Percentiles rank a stretch among this genome's conserved stretches.
These are phyloP conservation scores for Aspergillus ellipticus DNA, from an alignment of 495 filamentous ascomycete genomes.

Conservation along the genomic window DNA sequence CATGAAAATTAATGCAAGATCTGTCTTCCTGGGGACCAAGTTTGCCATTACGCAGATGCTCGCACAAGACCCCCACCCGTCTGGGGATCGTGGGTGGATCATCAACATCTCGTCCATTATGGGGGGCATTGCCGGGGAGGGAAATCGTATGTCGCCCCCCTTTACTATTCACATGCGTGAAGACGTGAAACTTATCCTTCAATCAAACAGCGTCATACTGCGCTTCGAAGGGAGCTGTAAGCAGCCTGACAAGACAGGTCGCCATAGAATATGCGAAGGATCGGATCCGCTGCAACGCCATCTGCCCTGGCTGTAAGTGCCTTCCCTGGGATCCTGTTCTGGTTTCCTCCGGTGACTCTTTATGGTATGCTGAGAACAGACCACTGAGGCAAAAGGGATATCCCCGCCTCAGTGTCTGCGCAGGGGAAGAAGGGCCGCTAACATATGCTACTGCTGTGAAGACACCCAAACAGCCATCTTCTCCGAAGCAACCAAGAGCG, in stretches of 20 bases:
- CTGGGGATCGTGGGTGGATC: conserved; percentile 53
- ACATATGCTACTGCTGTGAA: too few relatives aligned
- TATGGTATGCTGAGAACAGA: too few relatives aligned
- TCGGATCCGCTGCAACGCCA: conserved; percentile 51
- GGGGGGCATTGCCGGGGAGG: conserved; percentile 36
- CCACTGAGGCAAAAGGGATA: too few relatives aligned
- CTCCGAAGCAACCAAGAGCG: conserved; percentile 20
- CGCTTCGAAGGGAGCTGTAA: conserved; percentile 51
- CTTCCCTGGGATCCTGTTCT: not conserved
- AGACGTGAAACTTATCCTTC: too few relatives aligned
- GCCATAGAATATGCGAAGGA: conserved; percentile 50
- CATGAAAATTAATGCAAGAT: conserved; percentile 42
- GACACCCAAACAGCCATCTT: conserved; percentile 32
- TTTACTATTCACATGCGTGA: too few relatives aligned
- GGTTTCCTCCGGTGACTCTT: not conserved
- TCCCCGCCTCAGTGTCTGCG: too few relatives aligned
- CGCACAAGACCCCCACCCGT: conserved; percentile 39
- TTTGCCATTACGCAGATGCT: conserved; percentile 52
- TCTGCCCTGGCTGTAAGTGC: conserved; percentile 55
- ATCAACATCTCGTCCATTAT: conserved; percentile 50
- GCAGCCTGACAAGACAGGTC: conserved; percentile 44
- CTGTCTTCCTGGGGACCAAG: conserved; percentile 50
- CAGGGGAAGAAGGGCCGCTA: too few relatives aligned
- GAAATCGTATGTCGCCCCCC: conserved; percentile 16
- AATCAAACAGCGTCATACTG: conserved; percentile 40